A percentile compares a stretch with the other conserved stretches of the same genome.
These are phyloP conservation scores for Colletotrichum cordylinicola DNA, from an alignment of 2,329 filamentous ascomycete genomes.

Conservation along the genomic window DNA sequence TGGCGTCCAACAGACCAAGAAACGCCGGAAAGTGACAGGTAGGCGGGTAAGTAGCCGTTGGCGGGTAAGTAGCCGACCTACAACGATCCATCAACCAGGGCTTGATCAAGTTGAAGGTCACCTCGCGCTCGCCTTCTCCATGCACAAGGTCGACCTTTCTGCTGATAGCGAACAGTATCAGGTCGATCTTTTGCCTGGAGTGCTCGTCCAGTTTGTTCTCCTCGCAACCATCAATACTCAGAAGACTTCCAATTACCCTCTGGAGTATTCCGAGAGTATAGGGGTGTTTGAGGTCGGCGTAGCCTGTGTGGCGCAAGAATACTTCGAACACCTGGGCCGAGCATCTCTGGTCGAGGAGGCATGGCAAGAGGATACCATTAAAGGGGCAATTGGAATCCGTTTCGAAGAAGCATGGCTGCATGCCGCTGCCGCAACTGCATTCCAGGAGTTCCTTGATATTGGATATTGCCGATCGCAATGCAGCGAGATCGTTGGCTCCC, in stretches of 20 bases:
- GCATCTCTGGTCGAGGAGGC: not conserved
- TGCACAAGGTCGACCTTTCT: not conserved
- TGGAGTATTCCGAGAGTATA: not conserved
- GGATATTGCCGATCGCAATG: not conserved
- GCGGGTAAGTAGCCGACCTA: not conserved
- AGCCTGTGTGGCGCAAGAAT: not conserved
- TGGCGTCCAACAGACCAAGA: not conserved
- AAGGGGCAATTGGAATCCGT: not conserved
- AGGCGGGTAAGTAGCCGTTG: not conserved
- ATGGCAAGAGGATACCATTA: not conserved
- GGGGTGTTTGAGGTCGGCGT: not conserved
- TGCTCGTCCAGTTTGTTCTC: not conserved
- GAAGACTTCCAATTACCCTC: rapidly evolving
- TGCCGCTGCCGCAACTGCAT: rapidly evolving
- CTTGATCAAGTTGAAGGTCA: not conserved
- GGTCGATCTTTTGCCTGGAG: not conserved
- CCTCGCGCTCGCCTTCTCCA: not conserved
- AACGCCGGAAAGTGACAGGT: not conserved
- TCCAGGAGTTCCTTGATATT: not conserved
- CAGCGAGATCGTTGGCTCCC: not conserved
- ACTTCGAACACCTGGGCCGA: not conserved
- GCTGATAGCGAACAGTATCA: not conserved
- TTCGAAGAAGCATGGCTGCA: not conserved
- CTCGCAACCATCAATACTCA: not conserved
- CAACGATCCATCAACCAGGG: not conserved